phyloP scores from a whole-genome alignment of 352 stramenopile species.

The Pythium utonaiense region DNA sequence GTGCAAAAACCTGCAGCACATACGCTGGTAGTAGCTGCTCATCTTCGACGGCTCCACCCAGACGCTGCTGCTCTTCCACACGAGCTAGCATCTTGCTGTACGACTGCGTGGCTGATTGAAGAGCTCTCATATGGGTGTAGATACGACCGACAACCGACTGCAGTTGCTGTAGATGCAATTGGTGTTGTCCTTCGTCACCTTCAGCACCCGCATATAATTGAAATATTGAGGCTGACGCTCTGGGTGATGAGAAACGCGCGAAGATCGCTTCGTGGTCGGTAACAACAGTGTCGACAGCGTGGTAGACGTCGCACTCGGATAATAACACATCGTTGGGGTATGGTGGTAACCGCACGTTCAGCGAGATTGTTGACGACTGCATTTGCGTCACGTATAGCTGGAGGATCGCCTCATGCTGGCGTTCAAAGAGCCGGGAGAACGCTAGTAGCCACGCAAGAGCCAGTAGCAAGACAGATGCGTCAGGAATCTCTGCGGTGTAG shows the following conservation, averaged over 20 bases:
- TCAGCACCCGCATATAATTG: too few species aligned
- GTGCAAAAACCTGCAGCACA: slow-evolving; percentile 38
- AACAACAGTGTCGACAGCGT: slow-evolving; percentile 4
- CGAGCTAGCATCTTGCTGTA: slow-evolving; percentile 39
- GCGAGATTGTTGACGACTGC: background rate
- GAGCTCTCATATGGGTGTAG: slow-evolving; percentile 33
- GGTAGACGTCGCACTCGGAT: slow-evolving; percentile 4
- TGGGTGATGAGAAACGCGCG: too few species aligned
- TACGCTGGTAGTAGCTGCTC: slow-evolving; percentile 36
- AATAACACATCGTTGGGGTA: slow-evolving; percentile 41
- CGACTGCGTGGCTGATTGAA: slow-evolving; percentile 32
- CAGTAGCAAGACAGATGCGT: slow-evolving; percentile 43
- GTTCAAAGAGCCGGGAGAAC: slow-evolving; percentile 46
- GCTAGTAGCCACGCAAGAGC: slow-evolving; percentile 50
- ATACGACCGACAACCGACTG: slow-evolving; percentile 38
- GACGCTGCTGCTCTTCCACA: slow-evolving; percentile 31
- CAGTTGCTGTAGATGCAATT: slow-evolving; percentile 22
- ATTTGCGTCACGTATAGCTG: slow-evolving; percentile 21
- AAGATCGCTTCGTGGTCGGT: background rate
- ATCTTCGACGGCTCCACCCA: slow-evolving; percentile 13
- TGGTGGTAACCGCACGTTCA: slow-evolving; percentile 17
- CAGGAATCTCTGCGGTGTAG: slow-evolving; percentile 19
- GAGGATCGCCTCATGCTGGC: slow-evolving; percentile 39
- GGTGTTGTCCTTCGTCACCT: too few species aligned
- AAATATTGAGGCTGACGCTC: too few species aligned